These are phyloP conservation scores for Stygiomarasmius scandens DNA, from an alignment of 1,284 basidiomycete genomes.

Conservation along the genomic window DNA sequence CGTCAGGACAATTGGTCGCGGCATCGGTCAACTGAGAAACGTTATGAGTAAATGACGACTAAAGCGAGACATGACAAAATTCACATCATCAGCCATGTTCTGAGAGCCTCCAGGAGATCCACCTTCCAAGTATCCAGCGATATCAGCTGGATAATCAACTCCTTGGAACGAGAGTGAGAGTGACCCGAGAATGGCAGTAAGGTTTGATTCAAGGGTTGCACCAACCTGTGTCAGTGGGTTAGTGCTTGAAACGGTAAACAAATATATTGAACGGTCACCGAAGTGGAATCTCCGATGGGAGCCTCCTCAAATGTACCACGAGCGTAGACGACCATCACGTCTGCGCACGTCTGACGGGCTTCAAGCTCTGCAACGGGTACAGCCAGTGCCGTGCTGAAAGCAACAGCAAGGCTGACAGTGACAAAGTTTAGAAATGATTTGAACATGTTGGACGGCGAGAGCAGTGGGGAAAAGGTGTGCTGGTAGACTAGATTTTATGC, in stretches of 20 bases:
- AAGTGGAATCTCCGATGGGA: conserved; percentile 23
- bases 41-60: no score
- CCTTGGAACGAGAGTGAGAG: conserved; percentile 34
- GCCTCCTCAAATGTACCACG: conserved; percentile 31
- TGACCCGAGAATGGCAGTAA: conserved; percentile 25
- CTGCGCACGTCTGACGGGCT: conserved; percentile 24
- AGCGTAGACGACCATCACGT: conserved; percentile 32
- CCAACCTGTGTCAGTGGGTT: no score
- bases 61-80: background rate
- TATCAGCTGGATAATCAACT: conserved; percentile 35
- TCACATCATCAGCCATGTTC: conserved; percentile 35
- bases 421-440: no score
- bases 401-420: no score
- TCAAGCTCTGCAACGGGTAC: conserved; percentile 15
- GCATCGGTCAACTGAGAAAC: conserved; percentile 15
- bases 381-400: no score
- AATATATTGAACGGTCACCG: no score
- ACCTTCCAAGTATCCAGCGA: conserved; percentile 33
- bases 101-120: conserved; percentile 34
- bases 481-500: no score
- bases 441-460: no score
- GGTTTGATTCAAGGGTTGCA: conserved; percentile 31
- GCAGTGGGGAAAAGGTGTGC: no score
- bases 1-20: conserved; percentile 35
- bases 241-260: no score